phyloP scores from a whole-genome alignment of 2,329 filamentous ascomycete species.

The Fusarium sp. region DNA sequence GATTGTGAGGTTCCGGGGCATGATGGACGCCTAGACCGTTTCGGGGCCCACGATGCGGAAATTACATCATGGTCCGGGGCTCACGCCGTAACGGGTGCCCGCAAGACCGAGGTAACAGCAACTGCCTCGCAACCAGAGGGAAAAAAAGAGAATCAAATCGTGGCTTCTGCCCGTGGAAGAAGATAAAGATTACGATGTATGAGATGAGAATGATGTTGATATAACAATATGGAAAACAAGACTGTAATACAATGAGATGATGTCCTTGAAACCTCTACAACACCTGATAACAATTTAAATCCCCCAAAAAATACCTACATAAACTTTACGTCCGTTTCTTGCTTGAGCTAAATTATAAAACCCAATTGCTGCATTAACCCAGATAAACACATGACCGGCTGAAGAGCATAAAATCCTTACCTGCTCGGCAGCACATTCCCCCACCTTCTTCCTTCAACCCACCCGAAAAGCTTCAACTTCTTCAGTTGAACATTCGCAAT shows the following conservation, averaged over 20 bases:
- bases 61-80: slow-evolving; percentile 38
- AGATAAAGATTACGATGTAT: not conserved
- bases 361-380: not conserved
- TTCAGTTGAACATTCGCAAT: not conserved
- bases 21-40: slow-evolving; percentile 30
- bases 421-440: not conserved
- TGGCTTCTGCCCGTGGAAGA: not conserved
- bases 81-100: slow-evolving; percentile 32
- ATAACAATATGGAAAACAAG: not conserved
- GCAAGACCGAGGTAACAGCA: slow-evolving; percentile 28
- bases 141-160: slow-evolving; percentile 24
- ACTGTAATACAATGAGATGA: not conserved
- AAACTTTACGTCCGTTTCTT: not conserved
- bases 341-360: not conserved
- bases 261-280: not conserved
- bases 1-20: slow-evolving; percentile 29
- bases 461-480: not conserved
- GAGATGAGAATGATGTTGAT: not conserved
- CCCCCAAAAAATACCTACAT: not conserved
- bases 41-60: slow-evolving; percentile 38
- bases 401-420: not conserved
- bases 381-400: slow-evolving; percentile 1
- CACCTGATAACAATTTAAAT: not conserved
- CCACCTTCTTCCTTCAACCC: slow-evolving; percentile 1
- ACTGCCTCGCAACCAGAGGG: slow-evolving; percentile 8